These are phyloP conservation scores for Solanum pimpinellifolium DNA, from an alignment of 257 asterid genomes.

Conservation along the genomic window DNA sequence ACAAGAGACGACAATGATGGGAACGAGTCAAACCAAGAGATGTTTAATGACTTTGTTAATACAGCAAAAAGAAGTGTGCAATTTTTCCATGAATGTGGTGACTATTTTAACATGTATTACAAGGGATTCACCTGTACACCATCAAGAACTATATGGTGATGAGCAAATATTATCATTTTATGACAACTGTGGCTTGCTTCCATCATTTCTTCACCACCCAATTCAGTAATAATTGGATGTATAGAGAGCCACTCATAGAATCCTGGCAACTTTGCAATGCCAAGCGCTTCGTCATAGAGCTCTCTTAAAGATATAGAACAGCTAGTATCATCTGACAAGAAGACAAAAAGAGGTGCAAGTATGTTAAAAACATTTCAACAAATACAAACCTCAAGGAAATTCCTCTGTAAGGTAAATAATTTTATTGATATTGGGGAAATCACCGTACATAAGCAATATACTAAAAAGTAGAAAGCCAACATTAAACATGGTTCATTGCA, in stretches of 20 bases:
- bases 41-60: neutral
- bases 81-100: neutral
- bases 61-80: neutral
- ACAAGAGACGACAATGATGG: neutral
- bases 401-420: neutral
- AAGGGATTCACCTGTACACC: conserved; percentile 62
- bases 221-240: conserved; percentile 70
- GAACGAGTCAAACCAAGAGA: neutral
- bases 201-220: conserved; percentile 38
- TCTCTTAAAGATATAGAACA: conserved; percentile 29
- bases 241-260: conserved; percentile 90
- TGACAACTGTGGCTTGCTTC: conserved; percentile 50
- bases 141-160: conserved; percentile 92
- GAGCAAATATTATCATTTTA: conserved; percentile 96
- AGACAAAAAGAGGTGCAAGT: neutral
- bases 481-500: neutral
- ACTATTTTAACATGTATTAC: neutral
- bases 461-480: neutral
- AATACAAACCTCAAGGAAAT: neutral
- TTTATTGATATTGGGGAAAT: neutral
- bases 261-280: conserved; percentile 81
- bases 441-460: neutral
- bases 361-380: neutral
- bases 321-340: conserved; percentile 42
- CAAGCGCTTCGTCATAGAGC: conserved; percentile 61